Base-by-base conservation (phyloP, 306 rosid genomes). In the Arachis hypogaea region DNA sequence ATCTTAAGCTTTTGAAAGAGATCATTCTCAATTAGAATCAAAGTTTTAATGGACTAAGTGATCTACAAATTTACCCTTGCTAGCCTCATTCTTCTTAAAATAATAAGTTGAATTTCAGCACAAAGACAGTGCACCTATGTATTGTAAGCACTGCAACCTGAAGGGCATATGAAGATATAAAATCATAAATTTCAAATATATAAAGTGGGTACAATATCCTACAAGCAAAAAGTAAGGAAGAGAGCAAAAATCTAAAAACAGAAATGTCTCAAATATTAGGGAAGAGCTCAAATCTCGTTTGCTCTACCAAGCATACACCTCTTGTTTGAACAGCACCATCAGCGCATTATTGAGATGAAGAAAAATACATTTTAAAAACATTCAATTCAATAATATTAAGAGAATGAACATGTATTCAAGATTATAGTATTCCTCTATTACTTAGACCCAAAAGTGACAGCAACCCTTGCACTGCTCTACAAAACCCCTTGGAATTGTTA, bases 241-340 rank as follows among this genome's bases (percentile, higher is more conserved):
- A 22, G 57, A 57, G n/a, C 4, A 9, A 7, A 49, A 66, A 43
- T 16, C 18, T 6, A 10, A 62, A 70, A 40, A 36, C 29, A 49
- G 33, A 60, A 9, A 63, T 22, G 22, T 59, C 7, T 5, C 28
- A 16, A 12, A 73, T 18, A 73, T 47, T 16, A 61, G 44, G 16
- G 55, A 62, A 70, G 76, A 51, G 60, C 68, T 78, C 46, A 44
- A 63, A 22, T 42, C 43, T 50, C 9, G 40, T 62, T 28, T 10
- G 71, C 43, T 42, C 42, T 65, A 22, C 28, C 28, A 22, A 22
- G 28, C 76, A 78, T 16, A 45, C 45, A 33, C 51, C 60, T 64
- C 11, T 46, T 44, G 63, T 59, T 46, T 55, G 46, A 71, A 72
- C 36, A 41, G 29, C 74, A 46, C 7, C 12, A 51, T 29, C 33